Evolutionary conservation across 129 eudicot species (phyloP).

Genomic region (Rutidosis leptorrhynchoides): DNA sequence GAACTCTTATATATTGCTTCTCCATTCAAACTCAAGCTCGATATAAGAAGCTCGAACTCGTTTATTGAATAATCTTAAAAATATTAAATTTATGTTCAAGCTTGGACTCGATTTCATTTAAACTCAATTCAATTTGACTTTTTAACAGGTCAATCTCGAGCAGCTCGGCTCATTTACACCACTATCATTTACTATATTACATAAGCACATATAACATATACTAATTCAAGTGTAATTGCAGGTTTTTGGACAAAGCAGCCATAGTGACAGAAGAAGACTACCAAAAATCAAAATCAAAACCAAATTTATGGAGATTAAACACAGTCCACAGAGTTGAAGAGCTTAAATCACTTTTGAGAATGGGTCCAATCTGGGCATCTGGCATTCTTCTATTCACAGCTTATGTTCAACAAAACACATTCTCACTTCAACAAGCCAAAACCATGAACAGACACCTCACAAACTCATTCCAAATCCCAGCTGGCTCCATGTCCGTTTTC

Average conservation of each 20-base stretch:
- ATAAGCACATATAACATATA: too few relatives aligned
- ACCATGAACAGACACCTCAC: slow-evolving; percentile 86
- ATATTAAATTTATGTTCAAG: too few relatives aligned
- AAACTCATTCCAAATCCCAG: slow-evolving; percentile 65
- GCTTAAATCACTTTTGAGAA: slow-evolving; percentile 65
- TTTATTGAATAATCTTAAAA: too few relatives aligned
- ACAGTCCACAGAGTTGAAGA: slow-evolving; percentile 93
- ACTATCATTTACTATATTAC: too few relatives aligned
- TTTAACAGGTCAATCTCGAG: too few relatives aligned
- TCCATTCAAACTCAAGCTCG: too few relatives aligned
- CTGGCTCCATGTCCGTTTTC: slow-evolving; percentile 84
- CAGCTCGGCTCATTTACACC: too few relatives aligned
- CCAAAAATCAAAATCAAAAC: slow-evolving; percentile 40
- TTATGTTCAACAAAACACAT: slow-evolving; percentile 71
- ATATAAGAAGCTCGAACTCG: too few relatives aligned
- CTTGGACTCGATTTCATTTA: too few relatives aligned
- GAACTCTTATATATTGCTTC: too few relatives aligned
- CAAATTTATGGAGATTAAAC: slow-evolving; percentile 69
- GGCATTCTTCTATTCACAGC: slow-evolving; percentile 81
- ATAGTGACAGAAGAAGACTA: slow-evolving; percentile 59
- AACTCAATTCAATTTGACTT: too few relatives aligned
- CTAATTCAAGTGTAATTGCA: slow-evolving; percentile 21
- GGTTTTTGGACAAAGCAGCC: slow-evolving; percentile 92
- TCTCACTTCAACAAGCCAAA: slow-evolving; percentile 79
- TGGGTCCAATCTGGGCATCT: slow-evolving; percentile 94